Evolutionary conservation across 2,329 filamentous ascomycete species (phyloP).

Genomic region (Teratosphaeria nubilosa): DNA sequence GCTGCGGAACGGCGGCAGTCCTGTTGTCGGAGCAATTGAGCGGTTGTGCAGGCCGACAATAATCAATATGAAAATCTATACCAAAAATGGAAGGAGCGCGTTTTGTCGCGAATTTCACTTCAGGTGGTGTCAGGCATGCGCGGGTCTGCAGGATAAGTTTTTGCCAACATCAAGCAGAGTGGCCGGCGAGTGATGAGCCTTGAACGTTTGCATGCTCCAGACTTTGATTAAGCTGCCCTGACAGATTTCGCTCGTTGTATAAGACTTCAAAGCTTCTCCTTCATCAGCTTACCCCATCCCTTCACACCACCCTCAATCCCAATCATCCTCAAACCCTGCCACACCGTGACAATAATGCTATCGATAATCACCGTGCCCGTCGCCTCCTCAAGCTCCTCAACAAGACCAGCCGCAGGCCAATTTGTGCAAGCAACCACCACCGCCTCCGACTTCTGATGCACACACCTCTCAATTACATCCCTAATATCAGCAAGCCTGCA

Average conservation of each 20-base stretch:
- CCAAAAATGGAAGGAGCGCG: background rate
- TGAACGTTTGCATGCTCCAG: too few species aligned
- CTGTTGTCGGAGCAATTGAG: background rate
- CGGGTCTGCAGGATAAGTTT: background rate
- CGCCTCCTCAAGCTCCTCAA: constrained; percentile 22
- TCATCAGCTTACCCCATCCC: constrained; percentile 11
- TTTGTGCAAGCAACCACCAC: constrained; percentile 27
- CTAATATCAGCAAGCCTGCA: constrained; percentile 12
- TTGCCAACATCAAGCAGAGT: too few species aligned
- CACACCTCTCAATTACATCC: constrained; percentile 17
- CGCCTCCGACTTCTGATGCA: constrained; percentile 18
- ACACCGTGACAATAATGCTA: constrained; percentile 26
- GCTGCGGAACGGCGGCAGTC: background rate
- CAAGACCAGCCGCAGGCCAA: constrained; percentile 21
- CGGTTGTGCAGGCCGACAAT: background rate
- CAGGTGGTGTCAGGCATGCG: background rate
- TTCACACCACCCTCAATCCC: constrained; percentile 1
- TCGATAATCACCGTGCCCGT: constrained; percentile 23
- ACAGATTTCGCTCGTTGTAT: background rate
- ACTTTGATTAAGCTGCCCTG: too few species aligned
- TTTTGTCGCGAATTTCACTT: background rate
- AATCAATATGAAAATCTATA: background rate
- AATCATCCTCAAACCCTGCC: constrained; percentile 20
- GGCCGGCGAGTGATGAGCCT: too few species aligned
- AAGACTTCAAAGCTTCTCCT: background rate